phyloP scores from a whole-genome alignment of 495 filamentous ascomycete species.

The Tuber microsphaerosporum region DNA sequence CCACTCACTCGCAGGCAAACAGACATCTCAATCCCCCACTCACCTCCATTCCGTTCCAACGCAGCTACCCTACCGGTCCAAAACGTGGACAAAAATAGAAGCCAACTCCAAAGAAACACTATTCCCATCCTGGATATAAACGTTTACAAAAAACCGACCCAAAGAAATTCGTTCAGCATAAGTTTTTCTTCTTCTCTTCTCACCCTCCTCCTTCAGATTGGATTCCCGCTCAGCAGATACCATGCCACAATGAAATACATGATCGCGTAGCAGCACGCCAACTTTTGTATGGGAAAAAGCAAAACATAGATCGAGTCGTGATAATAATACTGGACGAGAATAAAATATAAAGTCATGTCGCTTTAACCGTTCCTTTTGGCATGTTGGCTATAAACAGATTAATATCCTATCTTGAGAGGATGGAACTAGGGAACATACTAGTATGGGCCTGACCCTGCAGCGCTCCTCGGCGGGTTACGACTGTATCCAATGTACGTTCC shows the following conservation, averaged over 20 bases:
- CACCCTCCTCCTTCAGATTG: background rate
- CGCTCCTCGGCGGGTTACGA: constrained; percentile 36
- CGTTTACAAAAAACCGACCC: background rate
- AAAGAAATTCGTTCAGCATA: constrained; percentile 4
- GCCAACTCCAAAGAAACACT: constrained; percentile 5
- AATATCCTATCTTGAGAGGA: background rate
- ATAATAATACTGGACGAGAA: background rate
- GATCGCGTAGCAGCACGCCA: background rate
- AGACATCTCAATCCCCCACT: background rate
- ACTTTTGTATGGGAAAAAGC: background rate
- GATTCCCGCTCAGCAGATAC: background rate
- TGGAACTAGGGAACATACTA: constrained; percentile 6
- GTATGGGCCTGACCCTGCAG: constrained; percentile 15
- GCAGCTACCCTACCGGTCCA: background rate
- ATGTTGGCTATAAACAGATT: constrained; percentile 16
- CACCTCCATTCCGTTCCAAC: background rate
- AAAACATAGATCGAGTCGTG: background rate
- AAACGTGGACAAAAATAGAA: background rate
- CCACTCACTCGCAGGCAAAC: background rate
- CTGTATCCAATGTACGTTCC: constrained; percentile 39
- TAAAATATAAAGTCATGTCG: background rate
- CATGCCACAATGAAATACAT: background rate
- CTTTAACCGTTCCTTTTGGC: background rate
- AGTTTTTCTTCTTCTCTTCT: background rate
- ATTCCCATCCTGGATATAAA: constrained; percentile 6